Conservation (phyloP, 495 filamentous ascomycete species). For the Cairneyella variabilis region DNA sequence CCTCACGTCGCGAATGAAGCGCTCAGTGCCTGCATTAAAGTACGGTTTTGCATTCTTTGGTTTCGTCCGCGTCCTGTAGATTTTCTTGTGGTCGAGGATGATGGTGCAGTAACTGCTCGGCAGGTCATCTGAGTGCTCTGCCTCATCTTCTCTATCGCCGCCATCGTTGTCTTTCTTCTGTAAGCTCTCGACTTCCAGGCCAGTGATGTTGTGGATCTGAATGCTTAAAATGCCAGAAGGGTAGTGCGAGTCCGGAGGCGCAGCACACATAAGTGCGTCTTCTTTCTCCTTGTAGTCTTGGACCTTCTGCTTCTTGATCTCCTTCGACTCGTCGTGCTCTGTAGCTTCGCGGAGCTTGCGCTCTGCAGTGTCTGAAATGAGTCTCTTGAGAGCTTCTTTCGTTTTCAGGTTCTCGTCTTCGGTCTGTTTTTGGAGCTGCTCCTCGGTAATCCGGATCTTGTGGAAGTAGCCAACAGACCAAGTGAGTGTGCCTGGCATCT, state of each 20-base stretch:
- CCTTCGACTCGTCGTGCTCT: constrained; percentile 44
- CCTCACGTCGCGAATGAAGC: constrained; percentile 64
- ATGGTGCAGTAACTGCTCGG: constrained; percentile 67
- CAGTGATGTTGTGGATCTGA: constrained; percentile 70
- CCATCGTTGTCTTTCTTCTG: constrained; percentile 41
- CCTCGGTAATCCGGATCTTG: constrained; percentile 54
- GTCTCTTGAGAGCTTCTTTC: constrained; percentile 47
- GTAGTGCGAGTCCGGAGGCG: constrained; percentile 51
- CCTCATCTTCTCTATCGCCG: constrained; percentile 48
- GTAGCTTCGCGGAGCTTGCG: constrained; percentile 60
- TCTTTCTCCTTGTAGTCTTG: constrained; percentile 54
- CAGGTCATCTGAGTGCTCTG: constrained; percentile 56
- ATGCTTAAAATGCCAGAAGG: constrained; percentile 62
- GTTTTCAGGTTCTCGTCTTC: constrained; percentile 46
- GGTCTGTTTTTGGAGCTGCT: constrained; percentile 51
- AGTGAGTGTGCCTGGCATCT: constrained; percentile 63
- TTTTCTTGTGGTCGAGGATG: constrained; percentile 66
- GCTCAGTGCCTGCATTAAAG: constrained; percentile 73
- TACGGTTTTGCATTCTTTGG: constrained; percentile 74
- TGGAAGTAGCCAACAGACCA: constrained; percentile 71
- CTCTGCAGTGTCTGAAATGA: constrained; percentile 45
- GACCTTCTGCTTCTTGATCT: constrained; percentile 57
- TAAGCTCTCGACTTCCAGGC: constrained; percentile 54
- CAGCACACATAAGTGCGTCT: constrained; percentile 51
- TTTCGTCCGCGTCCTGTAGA: constrained; percentile 68